Conservation (phyloP, 2,329 filamentous ascomycete species). For the Nemania bipapillata region DNA sequence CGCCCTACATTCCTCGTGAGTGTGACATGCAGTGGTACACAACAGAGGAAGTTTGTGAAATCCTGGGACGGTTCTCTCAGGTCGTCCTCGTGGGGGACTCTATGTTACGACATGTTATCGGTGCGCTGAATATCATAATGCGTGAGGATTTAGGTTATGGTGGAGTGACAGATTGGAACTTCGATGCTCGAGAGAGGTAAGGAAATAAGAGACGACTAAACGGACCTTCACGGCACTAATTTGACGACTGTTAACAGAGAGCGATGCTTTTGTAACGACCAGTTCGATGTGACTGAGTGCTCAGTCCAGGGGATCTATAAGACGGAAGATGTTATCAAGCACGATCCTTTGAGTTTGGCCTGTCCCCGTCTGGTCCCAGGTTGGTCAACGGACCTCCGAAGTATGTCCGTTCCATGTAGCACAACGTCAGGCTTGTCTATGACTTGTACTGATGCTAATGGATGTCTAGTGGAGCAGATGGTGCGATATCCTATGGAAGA, state of each 20-base stretch:
- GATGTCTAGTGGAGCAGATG: slow-evolving; percentile 56
- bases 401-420: slow-evolving; percentile 34
- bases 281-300: slow-evolving; percentile 62
- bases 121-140: slow-evolving; percentile 59
- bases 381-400: slow-evolving; percentile 46
- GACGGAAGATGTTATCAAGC: slow-evolving; percentile 56
- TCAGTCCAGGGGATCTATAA: slow-evolving; percentile 62
- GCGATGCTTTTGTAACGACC: slow-evolving; percentile 61
- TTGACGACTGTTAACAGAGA: slow-evolving; percentile 46
- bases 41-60: slow-evolving; percentile 59
- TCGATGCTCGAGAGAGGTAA: slow-evolving; percentile 56
- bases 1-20: slow-evolving; percentile 57
- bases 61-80: slow-evolving; percentile 59
- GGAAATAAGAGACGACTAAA: slow-evolving; percentile 16
- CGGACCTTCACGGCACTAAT: not conserved
- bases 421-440: too few species aligned
- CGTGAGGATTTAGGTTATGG: slow-evolving; percentile 61
- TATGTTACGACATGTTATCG: slow-evolving; percentile 61
- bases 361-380: slow-evolving; percentile 53
- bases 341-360: slow-evolving; percentile 57
- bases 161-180: slow-evolving; percentile 62
- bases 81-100: slow-evolving; percentile 61
- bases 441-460: slow-evolving; percentile 20
- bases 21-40: slow-evolving; percentile 62
- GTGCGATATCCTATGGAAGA: slow-evolving; percentile 56